Evolutionary conservation across 2,329 filamentous ascomycete species (phyloP).

Genomic region (Teratosphaeria viscida): DNA sequence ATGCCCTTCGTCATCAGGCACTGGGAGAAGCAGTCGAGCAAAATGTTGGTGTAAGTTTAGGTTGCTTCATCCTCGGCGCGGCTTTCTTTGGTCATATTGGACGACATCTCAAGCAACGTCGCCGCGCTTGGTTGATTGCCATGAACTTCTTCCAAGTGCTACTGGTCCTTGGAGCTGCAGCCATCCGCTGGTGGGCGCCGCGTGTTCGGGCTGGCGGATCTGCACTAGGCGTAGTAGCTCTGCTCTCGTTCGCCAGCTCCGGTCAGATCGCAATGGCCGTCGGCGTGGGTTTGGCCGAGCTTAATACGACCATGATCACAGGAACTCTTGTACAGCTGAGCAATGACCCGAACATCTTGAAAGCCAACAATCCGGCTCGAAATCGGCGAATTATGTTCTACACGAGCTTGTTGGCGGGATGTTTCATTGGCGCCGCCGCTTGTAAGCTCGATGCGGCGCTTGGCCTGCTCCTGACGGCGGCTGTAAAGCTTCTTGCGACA

Average conservation of each 20-base stretch:
- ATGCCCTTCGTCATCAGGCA: background rate
- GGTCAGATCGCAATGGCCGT: slow-evolving; percentile 50
- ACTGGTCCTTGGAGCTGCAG: slow-evolving; percentile 45
- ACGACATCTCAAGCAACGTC: slow-evolving; percentile 41
- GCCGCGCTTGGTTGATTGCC: slow-evolving; percentile 44
- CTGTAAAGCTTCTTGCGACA: slow-evolving; percentile 10
- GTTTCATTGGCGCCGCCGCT: slow-evolving; percentile 40
- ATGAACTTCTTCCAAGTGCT: slow-evolving; percentile 46
- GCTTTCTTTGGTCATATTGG: slow-evolving; percentile 48
- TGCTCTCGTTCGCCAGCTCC: slow-evolving; percentile 47
- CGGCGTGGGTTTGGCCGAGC: slow-evolving; percentile 47
- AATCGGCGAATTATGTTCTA: slow-evolving; percentile 44
- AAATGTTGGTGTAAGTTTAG: slow-evolving; percentile 47
- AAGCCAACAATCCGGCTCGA: slow-evolving; percentile 37
- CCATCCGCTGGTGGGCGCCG: slow-evolving; percentile 24
- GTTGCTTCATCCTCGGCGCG: slow-evolving; percentile 46
- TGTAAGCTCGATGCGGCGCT: slow-evolving; percentile 26
- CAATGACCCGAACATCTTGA: slow-evolving; percentile 44
- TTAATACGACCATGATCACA: slow-evolving; percentile 55
- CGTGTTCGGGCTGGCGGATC: background rate
- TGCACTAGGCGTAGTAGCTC: slow-evolving; percentile 23
- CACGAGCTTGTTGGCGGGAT: slow-evolving; percentile 36
- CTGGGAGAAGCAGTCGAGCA: slow-evolving; percentile 8
- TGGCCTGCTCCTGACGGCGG: slow-evolving; percentile 9
- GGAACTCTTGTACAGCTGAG: slow-evolving; percentile 52